phyloP scores from a whole-genome alignment of 306 rosid genomes.

The Quercus alba region DNA sequence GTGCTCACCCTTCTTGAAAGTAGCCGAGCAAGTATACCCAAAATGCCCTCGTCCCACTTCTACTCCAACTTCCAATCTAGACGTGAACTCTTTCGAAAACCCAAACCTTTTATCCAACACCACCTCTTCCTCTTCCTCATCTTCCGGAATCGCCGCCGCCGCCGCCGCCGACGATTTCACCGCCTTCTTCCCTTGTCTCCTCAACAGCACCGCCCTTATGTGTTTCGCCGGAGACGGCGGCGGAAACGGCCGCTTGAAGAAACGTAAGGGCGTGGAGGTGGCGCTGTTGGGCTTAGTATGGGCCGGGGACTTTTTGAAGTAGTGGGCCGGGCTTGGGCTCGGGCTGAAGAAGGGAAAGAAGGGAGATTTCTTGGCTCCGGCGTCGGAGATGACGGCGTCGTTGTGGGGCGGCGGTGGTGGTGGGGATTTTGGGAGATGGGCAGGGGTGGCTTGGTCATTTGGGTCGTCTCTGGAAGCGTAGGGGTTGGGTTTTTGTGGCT shows the following conservation, averaged over 20 bases:
- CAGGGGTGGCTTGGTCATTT: slow-evolving; percentile 27
- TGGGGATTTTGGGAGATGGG: slow-evolving; percentile 52
- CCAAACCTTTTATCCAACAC: slow-evolving; percentile 96
- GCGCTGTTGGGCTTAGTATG: slow-evolving; percentile 39
- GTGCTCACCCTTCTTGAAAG: slow-evolving; percentile 85
- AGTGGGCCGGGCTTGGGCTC: slow-evolving; percentile 51
- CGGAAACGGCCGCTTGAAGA: slow-evolving; percentile 84
- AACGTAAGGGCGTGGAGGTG: slow-evolving; percentile 78
- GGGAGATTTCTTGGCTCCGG: slow-evolving; percentile 62
- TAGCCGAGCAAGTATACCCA: slow-evolving; percentile 98
- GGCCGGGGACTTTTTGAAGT: slow-evolving; percentile 60
- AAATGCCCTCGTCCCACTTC: slow-evolving; percentile 99
- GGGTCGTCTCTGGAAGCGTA: slow-evolving; percentile 45
- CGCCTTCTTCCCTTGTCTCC: slow-evolving; percentile 76
- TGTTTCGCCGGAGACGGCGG: slow-evolving; percentile 99
- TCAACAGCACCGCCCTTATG: slow-evolving; percentile 67
- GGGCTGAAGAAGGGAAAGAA: slow-evolving; percentile 92
- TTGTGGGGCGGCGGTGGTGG: slow-evolving; percentile 16
- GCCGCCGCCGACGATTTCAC: slow-evolving; percentile 36
- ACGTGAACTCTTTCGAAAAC: slow-evolving; percentile 78
- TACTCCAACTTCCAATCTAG: slow-evolving; percentile 79
- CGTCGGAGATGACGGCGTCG: slow-evolving; percentile 32
- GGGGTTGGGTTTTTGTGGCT: slow-evolving; percentile 74
- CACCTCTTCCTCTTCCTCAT: slow-evolving; percentile 41
- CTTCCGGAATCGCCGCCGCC: slow-evolving; percentile 71